Conservation (phyloP, 768 basidiomycete species). For the Xerocomellus intermedius region DNA sequence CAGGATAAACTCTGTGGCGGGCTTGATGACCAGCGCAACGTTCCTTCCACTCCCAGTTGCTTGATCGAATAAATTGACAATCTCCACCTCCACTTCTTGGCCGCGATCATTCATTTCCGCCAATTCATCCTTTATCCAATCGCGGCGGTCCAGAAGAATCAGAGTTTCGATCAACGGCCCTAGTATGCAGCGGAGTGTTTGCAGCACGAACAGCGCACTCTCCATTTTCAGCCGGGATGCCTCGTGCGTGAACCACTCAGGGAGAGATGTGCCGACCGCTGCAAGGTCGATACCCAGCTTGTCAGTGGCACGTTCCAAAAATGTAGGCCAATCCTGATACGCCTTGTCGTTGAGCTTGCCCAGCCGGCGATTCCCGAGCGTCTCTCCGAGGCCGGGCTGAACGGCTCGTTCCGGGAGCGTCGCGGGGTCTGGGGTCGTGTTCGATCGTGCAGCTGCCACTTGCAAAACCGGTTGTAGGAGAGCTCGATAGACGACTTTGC, state of each 20-base stretch:
- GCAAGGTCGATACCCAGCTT: slow-evolving; percentile 27
- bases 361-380: slow-evolving; percentile 43
- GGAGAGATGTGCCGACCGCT: slow-evolving; percentile 11
- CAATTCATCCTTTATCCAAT: slow-evolving; percentile 51
- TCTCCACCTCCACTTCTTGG: slow-evolving; percentile 37
- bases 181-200: slow-evolving; percentile 64
- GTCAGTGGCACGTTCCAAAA: slow-evolving; percentile 37
- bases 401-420: slow-evolving; percentile 4
- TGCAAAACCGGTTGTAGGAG: slow-evolving; percentile 43
- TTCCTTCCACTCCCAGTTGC: slow-evolving; percentile 70
- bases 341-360: slow-evolving; percentile 52
- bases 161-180: slow-evolving; percentile 68
- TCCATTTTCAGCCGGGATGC: slow-evolving; percentile 31
- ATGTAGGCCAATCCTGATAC: slow-evolving; percentile 50
- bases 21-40: slow-evolving; percentile 56
- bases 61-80: slow-evolving; percentile 74
- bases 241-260: slow-evolving; percentile 24
- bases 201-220: slow-evolving; percentile 53
- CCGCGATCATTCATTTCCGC: slow-evolving; percentile 21
- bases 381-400: slow-evolving; percentile 37
- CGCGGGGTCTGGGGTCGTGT: neutral
- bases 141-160: slow-evolving; percentile 59
- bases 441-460: slow-evolving; percentile 1
- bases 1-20: slow-evolving; percentile 15
- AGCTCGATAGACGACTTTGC: slow-evolving; percentile 74